A percentile compares a stretch with the other conserved stretches of the same genome.
Evolutionary conservation across 192 early-diverging fungal genomes (phyloP).

Genomic region (Entomortierella beljakovae): DNA sequence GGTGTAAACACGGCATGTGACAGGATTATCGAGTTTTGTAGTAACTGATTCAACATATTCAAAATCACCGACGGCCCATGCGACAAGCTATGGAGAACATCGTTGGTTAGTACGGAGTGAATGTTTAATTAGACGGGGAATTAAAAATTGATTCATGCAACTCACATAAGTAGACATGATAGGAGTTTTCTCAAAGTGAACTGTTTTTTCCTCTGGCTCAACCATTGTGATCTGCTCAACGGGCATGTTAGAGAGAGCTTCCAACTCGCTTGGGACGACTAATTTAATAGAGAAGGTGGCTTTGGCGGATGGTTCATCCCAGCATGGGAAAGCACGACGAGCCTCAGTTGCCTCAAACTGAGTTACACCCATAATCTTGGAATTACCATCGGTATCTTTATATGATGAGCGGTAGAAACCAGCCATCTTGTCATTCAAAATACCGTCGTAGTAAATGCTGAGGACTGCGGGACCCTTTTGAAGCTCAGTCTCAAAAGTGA

Average conservation of each 20-base stretch:
- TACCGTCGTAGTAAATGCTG: constrained; percentile 69
- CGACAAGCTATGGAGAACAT: constrained; percentile 65
- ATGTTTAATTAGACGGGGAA: not conserved
- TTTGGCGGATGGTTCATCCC: constrained; percentile 96
- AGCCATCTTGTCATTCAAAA: constrained; percentile 88
- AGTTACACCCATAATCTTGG: constrained; percentile 84
- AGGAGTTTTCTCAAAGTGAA: constrained; percentile 89
- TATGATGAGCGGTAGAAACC: constrained; percentile 94
- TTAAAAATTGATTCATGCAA: constrained; percentile 2
- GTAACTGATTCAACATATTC: constrained; percentile 91
- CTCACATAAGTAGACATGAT: constrained; percentile 93
- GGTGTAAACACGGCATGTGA: constrained; percentile 90
- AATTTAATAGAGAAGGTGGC: constrained; percentile 94
- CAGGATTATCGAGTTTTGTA: constrained; percentile 67
- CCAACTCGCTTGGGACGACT: constrained; percentile 75
- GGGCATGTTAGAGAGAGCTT: constrained; percentile 95
- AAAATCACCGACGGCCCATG: constrained; percentile 91
- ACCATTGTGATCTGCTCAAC: constrained; percentile 69
- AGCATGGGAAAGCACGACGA: constrained; percentile 93
- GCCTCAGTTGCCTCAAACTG: constrained; percentile 96
- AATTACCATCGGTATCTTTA: constrained; percentile 52
- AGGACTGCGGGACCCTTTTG: constrained; percentile 62
- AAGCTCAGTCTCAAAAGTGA: constrained; percentile 68
- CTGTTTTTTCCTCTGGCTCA: constrained; percentile 76
- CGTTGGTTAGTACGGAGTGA: no score